Evolutionary conservation across 345 rosid genomes (phyloP), one percentile per base, ranked within the genome.

Genomic region (Salix dunnii): DNA sequence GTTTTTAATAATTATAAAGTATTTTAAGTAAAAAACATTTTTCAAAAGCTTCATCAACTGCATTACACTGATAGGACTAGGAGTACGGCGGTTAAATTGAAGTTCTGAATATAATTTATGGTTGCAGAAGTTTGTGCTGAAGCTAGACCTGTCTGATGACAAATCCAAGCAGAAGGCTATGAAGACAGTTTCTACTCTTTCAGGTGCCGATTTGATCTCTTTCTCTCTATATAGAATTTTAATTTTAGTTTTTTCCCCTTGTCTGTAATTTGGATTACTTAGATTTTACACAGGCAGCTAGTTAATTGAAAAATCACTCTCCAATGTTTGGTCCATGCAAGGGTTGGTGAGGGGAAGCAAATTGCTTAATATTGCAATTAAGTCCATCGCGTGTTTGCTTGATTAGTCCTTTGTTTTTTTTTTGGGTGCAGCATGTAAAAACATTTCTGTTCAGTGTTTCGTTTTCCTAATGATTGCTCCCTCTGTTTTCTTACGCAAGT

Each of bases 91-190:
- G 5, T 46, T 63, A 5, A 3, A 31, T 40, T 49, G 63, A 68
- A 53, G 28, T 35, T 36, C 48, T 35, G 43, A 74, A 5, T 46
- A 40, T 75, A 35, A 40, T 76, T 74, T 30, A 67, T 51, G 71
- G 10, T 74, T 82, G 88, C 92, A 95, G 99, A 95, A 93, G 87
- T 51, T 88, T 60, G 94, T 90, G 49, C 21, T 95, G 82, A 93
- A 85, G 81, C 28, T 93, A 91, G 97, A 93, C 74, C 77, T 95
- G 78, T 79, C 82, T 14, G 94, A 91, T 77, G 92, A 83, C 78
- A 93, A 88, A 72, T 97, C 89, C 69, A 95, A 93, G 86, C 96
- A 90, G 74, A 95, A 91, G 89, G 99, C 97, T 46, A 62, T 95
- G 74, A 93, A 85, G 87, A 88, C 93, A 25, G 97, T 90, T 74